Evolutionary conservation across 352 stramenopile species (phyloP).

Genomic region (Globisporangium okanoganense): DNA sequence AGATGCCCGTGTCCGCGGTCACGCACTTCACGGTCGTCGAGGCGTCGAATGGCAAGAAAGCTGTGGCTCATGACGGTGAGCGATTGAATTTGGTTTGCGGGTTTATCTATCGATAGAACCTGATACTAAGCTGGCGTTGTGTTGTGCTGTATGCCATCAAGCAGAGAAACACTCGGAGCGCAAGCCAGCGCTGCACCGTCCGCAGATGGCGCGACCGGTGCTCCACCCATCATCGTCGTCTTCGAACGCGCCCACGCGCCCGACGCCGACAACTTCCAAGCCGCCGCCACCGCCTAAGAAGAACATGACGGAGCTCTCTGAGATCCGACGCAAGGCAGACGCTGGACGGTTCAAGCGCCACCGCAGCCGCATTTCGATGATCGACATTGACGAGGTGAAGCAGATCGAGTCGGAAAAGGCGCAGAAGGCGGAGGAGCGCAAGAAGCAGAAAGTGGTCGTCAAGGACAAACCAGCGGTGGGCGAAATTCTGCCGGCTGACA

Average conservation of each 20-base stretch:
- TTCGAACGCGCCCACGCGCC: slow-evolving; percentile 18
- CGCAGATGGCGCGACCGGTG: slow-evolving; percentile 35
- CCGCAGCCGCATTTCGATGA: slow-evolving; percentile 84
- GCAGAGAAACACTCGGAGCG: slow-evolving; percentile 16
- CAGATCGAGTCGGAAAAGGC: slow-evolving; percentile 86
- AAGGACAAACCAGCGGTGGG: slow-evolving; percentile 21
- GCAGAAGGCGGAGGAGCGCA: slow-evolving; percentile 78
- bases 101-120: background rate
- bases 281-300: slow-evolving; percentile 56
- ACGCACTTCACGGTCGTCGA: slow-evolving; percentile 67
- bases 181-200: slow-evolving; percentile 44
- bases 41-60: slow-evolving; percentile 20
- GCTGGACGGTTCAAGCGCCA: slow-evolving; percentile 80
- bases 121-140: background rate
- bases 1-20: slow-evolving; percentile 32
- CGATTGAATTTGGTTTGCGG: too few species aligned
- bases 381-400: slow-evolving; percentile 86
- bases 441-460: slow-evolving; percentile 59
- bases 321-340: slow-evolving; percentile 82
- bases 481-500: background rate
- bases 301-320: slow-evolving; percentile 63
- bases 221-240: slow-evolving; percentile 18
- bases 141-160: background rate
- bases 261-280: slow-evolving; percentile 25
- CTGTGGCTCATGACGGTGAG: slow-evolving; percentile 15